Base-by-base conservation (phyloP, 169 alveolate species). In the Plasmodium falciparum region DNA sequence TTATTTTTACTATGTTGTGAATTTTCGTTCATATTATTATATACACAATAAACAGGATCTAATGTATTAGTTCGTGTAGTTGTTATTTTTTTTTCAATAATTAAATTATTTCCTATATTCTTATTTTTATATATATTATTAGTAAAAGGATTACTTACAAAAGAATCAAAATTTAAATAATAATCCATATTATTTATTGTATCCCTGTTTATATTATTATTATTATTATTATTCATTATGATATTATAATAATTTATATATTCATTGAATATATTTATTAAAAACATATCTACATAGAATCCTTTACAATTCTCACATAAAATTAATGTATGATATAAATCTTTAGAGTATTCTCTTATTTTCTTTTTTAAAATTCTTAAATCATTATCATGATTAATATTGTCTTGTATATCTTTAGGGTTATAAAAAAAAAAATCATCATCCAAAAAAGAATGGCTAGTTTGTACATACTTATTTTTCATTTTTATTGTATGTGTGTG, bases 271-370 rank as follows among this genome's bases (percentile, higher is more conserved):
- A 43, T 20, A 52, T 75, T 50, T 13, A 63, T 47, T 62, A 49
- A 24, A 11, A 63, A 24, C 8, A 62, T 11, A 39, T 75, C 89
- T 7, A 75, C 22, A 49, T 75, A 75, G 39, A 75, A 52, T 9
- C 89, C 89, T 15, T 75, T 75, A 54, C 89, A 75, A 12, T 75
- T 33, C 8, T 75, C 89, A 49, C 89, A 75, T 8, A 75, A 33
- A 11, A 75, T 75, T n/a, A 65, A 24, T 8, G 74, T 75, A 39
- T 75, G 20, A 29, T 63, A 75, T 17, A 62, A 49, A 75, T 75
- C 75, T 9, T 43, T 75, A 1, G 13, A 20, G 29, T 75, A 75
- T 24, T 75, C 89, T 5, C 66, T 63, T 17, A 75, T 2, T 67
- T 75, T 75, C 26, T 7, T 61, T 52, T 24, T 61, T 45, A 75